Evolutionary conservation across 768 basidiomycete species (phyloP).

Genomic region (Tylopilus vinaceipallidus): DNA sequence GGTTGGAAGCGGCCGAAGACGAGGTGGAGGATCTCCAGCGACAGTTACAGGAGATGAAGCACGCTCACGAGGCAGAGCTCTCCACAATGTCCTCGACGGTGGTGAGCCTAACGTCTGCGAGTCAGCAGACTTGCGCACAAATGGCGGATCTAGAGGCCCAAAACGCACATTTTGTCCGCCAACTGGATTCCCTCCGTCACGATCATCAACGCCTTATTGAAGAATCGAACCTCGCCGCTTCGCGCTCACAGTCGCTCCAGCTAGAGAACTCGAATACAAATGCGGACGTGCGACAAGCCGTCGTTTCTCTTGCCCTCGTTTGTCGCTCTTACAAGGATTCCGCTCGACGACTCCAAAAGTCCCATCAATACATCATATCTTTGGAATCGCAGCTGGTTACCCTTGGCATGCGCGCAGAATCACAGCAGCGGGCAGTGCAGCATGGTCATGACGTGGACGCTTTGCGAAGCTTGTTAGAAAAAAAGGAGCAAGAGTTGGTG

Average conservation of each 20-base stretch:
- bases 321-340: slow-evolving; percentile 16
- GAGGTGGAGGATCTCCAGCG: slow-evolving; percentile 49
- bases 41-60: slow-evolving; percentile 14
- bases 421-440: background rate
- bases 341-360: slow-evolving; percentile 10
- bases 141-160: slow-evolving; percentile 14
- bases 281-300: slow-evolving; percentile 13
- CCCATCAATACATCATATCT: slow-evolving; percentile 1
- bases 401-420: background rate
- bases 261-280: slow-evolving; percentile 5
- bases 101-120: slow-evolving; percentile 34
- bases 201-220: slow-evolving; percentile 11
- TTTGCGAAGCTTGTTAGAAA: slow-evolving; percentile 38
- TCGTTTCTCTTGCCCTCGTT: slow-evolving; percentile 26
- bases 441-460: slow-evolving; percentile 31
- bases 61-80: slow-evolving; percentile 36
- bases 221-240: slow-evolving; percentile 4
- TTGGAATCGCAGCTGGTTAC: slow-evolving; percentile 20
- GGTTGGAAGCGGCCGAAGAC: slow-evolving; percentile 61
- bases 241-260: slow-evolving; percentile 12
- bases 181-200: slow-evolving; percentile 13
- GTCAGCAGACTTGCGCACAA: slow-evolving; percentile 23
- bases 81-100: slow-evolving; percentile 39
- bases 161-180: slow-evolving; percentile 14
- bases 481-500: slow-evolving; percentile 35